Conservation (phyloP, 192 early-diverging fungal genomes). For the Helicostylum pulchrum region DNA sequence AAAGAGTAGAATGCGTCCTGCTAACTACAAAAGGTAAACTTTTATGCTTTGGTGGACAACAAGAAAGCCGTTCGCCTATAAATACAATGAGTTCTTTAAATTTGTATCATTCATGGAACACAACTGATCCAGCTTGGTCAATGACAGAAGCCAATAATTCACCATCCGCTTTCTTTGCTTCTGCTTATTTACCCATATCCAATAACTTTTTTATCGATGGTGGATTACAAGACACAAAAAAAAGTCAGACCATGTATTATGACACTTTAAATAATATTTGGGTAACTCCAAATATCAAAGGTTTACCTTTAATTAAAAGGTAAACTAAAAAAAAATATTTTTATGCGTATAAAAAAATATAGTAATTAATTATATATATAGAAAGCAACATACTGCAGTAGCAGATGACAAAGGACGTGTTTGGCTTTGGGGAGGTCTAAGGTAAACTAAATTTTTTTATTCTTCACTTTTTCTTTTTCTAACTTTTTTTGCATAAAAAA, state of each 20-base stretch:
- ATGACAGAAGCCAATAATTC: not conserved
- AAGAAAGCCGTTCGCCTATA: not conserved
- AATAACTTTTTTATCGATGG: conserved; percentile 14
- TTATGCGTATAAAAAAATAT: conserved; percentile 1
- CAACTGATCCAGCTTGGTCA: conserved; percentile 11
- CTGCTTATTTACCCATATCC: not conserved
- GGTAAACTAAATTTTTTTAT: conserved; percentile 9
- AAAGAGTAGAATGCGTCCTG: conserved; percentile 16
- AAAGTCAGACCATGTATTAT: conserved; percentile 1
- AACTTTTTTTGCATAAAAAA: too few species aligned
- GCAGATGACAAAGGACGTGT: conserved; percentile 28
- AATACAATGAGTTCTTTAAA: conserved; percentile 4
- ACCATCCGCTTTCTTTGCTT: conserved; percentile 4
- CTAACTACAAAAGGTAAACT: conserved; percentile 8
- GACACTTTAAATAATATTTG: conserved; percentile 22
- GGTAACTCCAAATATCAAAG: conserved; percentile 14
- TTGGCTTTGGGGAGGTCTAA: conserved; percentile 33
- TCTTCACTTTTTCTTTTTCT: too few species aligned
- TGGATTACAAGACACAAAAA: conserved; percentile 2
- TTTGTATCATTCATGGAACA: conserved; percentile 12
- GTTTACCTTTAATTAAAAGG: not conserved
- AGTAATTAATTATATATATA: conserved; percentile 4
- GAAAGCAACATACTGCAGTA: conserved; percentile 25
- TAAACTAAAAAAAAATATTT: not conserved
- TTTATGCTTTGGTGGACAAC: conserved; percentile 8